Base-by-base conservation (phyloP, 169 alveolate species). In the Cyclospora cayetanensis region DNA sequence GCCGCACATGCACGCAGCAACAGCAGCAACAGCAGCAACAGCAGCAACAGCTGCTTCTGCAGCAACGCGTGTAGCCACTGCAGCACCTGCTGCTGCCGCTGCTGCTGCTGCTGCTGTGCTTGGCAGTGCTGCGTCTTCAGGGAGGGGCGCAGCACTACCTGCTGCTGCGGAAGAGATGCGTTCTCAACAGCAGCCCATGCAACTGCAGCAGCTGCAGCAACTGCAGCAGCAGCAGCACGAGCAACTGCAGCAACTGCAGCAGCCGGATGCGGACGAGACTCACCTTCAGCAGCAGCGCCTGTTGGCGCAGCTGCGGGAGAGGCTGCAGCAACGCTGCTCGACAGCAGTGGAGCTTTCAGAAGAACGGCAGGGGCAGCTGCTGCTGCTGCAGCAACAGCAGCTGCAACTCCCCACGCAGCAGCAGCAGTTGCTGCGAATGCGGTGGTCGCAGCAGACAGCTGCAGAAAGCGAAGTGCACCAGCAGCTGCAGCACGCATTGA, bases 221-320 rank as follows among this genome's bases (percentile, higher is more conserved):
- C 76, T 29, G 41, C 76, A 63, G 76, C 76, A 63, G 76, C 76
- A 2, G 76, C 76, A 22, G 76, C 76, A n/a, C 18, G 42, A 39
- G 76, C 76, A n/a, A 20, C 39, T n/a, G 9, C 12, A 5, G 76
- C 76, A n/a, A 22, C 76, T 63, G 39, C 39, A 1, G 76, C 41
- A 22, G 68, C 68, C 25, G 68, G 4, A 11, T 4, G 25, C 20
- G 15, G 41, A 18, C 18, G 31, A 18, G 41, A 39, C 34, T 1
- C 18, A 35, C 39, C 55, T 46, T 46, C 22, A 4, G 70, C 70
- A 11, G 70, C 70, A 11, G 70, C 70, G 70, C 70, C 27, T 7
- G 31, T 22, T 4, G 60, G 7, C n/a, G 60, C 60, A 7, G 60
- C 15, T 46, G 60, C 60, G n/a, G n/a, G n/a, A n/a, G n/a, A n/a